Conservation (phyloP, 805 yeast genomes). For the Lipomyces anomalus region DNA sequence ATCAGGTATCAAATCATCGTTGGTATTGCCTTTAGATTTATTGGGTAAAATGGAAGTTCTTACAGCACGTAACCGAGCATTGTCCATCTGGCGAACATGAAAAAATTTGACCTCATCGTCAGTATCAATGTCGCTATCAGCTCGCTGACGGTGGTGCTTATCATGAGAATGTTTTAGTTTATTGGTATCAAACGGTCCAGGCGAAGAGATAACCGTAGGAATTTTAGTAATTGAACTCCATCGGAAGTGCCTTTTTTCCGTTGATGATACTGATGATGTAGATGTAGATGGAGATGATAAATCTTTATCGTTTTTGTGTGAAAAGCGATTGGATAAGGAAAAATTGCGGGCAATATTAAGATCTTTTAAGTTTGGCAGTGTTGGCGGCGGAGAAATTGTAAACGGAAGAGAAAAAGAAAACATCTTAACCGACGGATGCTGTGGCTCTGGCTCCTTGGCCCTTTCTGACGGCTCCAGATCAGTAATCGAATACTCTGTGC, state of each 20-base stretch:
- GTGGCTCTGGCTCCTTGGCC: too few species aligned
- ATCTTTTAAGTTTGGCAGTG: neutral
- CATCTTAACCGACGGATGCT: neutral
- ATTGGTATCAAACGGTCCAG: neutral
- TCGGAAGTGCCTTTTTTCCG: neutral
- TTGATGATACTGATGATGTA: neutral
- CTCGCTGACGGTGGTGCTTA: too few species aligned
- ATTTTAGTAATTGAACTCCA: neutral
- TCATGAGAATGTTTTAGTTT: neutral
- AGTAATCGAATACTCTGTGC: too few species aligned
- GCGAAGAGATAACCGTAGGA: neutral
- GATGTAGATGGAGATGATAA: neutral
- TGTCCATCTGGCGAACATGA: conserved; percentile 52
- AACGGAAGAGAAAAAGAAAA: conserved; percentile 16
- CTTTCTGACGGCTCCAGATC: too few species aligned
- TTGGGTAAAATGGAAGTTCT: conserved; percentile 54
- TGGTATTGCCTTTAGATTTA: conserved; percentile 27
- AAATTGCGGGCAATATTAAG: neutral
- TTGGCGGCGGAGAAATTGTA: conserved; percentile 4
- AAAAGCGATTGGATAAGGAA: neutral
- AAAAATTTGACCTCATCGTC: conserved; percentile 34
- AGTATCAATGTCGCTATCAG: conserved; percentile 41
- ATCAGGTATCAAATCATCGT: conserved; percentile 32
- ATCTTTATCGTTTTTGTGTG: neutral
- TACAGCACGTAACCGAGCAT: conserved; percentile 65